Base-by-base conservation (phyloP, 306 rosid genomes). In the Styphnolobium japonicum region DNA sequence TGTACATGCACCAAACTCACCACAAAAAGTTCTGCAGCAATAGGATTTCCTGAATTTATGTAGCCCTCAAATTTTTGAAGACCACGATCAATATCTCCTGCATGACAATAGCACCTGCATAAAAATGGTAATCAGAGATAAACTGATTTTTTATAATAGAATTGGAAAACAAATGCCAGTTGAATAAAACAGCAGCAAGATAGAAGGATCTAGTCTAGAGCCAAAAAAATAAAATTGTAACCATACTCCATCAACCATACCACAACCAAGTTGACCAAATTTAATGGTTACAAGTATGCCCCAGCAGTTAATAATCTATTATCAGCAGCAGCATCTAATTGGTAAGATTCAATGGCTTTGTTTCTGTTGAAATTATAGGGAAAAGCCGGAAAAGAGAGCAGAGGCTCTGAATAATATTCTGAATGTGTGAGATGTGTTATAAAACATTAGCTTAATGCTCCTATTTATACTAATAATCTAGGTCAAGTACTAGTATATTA, bases 71-170 rank as follows among this genome's bases (percentile, higher is more conserved):
- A 88, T 36, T 75, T 42, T 77, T 84, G 84, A 74, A 69, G 85
- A 79, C 81, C 97, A 74, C 83, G 90, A 45, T 93, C 98, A 86
- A 95, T 85, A 70, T 91, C 91, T 75, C 98, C 96, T 25, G 89
- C 84, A 53, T 83, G 68, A 78, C 93, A 82, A 83, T 93, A 91
- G 84, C 98, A 90, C 92, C 98, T 95, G 86, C 74, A 79, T 33
- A 76, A 73, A 78, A 79, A 83, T 34, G 82, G 72, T 55, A 71
- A 81, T 48, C 40, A 52, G 71, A 48, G 55, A 79, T 34, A 64
- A 74, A 56, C 43, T 56, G 66, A 53, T n/a, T 70, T 42, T 33
- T 8, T 29, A 55, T 65, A n/a, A 62, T 55, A 74, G 39, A 69
- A 73, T 16, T 19, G 55, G 55, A 21, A 53, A 39, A 63, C 52